Evolutionary conservation across 495 filamentous ascomycete species (phyloP).

Genomic region (Sordaria brevicollis): DNA sequence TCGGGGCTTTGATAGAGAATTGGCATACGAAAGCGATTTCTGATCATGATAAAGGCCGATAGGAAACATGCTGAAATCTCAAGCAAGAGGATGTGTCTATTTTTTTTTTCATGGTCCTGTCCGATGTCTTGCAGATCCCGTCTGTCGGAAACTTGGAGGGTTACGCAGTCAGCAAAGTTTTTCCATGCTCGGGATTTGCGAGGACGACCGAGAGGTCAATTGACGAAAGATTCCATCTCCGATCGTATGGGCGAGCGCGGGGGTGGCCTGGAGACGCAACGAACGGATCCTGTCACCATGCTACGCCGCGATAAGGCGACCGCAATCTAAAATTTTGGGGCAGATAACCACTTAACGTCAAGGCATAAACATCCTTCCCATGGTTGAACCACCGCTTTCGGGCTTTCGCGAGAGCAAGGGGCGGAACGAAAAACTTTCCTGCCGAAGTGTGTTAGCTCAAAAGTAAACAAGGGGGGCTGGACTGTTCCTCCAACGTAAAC

Average conservation of each 20-base stretch:
- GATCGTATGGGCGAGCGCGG: not conserved
- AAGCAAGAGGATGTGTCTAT: not conserved
- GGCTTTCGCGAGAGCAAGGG: not conserved
- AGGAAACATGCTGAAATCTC: not conserved
- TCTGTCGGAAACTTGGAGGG: not conserved
- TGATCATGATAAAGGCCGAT: not conserved
- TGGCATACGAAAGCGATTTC: not conserved
- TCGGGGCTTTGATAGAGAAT: not conserved
- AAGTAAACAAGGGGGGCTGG: not conserved
- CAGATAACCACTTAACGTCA: not conserved
- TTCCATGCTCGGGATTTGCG: not conserved
- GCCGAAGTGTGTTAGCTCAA: not conserved
- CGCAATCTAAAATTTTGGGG: not conserved
- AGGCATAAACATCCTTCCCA: not conserved
- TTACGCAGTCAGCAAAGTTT: not conserved
- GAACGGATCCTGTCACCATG: not conserved
- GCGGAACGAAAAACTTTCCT: not conserved
- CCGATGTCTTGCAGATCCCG: not conserved
- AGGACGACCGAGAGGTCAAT: not conserved
- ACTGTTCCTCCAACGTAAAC: not conserved
- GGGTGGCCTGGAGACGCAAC: not conserved
- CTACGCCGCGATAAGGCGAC: not conserved
- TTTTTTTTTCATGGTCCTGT: not conserved
- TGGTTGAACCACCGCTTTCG: not conserved
- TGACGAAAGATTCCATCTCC: not conserved